Percentiles rank a stretch among this genome's conserved stretches.
Conservation (phyloP, 2,329 filamentous ascomycete genomes). For the Monilinia vaccinii-corymbosi region DNA sequence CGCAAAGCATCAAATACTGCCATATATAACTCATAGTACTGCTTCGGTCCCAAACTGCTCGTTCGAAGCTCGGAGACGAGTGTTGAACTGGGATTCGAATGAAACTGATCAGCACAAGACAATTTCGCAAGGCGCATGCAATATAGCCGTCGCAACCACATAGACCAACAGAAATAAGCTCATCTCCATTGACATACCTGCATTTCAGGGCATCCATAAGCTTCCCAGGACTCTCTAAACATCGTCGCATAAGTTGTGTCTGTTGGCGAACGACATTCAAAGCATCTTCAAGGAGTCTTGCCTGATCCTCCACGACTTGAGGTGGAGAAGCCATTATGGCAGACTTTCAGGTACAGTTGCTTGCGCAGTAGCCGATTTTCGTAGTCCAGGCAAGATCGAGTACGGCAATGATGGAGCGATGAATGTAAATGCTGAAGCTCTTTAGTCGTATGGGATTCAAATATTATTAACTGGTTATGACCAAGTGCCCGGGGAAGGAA, state of each 20-base stretch:
- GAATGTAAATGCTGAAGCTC: not conserved
- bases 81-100: slow-evolving; percentile 60
- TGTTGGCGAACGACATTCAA: slow-evolving; percentile 94
- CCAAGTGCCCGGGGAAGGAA: slow-evolving; percentile 8
- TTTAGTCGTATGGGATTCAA: not conserved
- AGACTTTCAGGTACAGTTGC: slow-evolving; percentile 14
- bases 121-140: slow-evolving; percentile 6
- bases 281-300: slow-evolving; percentile 93
- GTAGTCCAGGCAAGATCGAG: slow-evolving; percentile 17
- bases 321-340: slow-evolving; percentile 44
- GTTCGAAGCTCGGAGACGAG: slow-evolving; percentile 97
- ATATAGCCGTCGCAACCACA: not conserved
- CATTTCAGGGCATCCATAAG: slow-evolving; percentile 99
- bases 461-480: slow-evolving; percentile 1
- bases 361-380: slow-evolving; percentile 19
- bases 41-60: slow-evolving; percentile 93
- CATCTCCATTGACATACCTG: slow-evolving; percentile 57
- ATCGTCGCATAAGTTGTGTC: slow-evolving; percentile 94
- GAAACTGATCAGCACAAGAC: slow-evolving; percentile 25
- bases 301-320: slow-evolving; percentile 64
- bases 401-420: not conserved
- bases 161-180: not conserved
- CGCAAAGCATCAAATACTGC: slow-evolving; percentile 95
- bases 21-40: slow-evolving; percentile 99
- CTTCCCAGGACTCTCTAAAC: slow-evolving; percentile 92